A percentile compares a stretch with the other conserved stretches of the same genome.
Conservation (phyloP, 1,139 yeast species). For the Zygoascus hellenicus region DNA sequence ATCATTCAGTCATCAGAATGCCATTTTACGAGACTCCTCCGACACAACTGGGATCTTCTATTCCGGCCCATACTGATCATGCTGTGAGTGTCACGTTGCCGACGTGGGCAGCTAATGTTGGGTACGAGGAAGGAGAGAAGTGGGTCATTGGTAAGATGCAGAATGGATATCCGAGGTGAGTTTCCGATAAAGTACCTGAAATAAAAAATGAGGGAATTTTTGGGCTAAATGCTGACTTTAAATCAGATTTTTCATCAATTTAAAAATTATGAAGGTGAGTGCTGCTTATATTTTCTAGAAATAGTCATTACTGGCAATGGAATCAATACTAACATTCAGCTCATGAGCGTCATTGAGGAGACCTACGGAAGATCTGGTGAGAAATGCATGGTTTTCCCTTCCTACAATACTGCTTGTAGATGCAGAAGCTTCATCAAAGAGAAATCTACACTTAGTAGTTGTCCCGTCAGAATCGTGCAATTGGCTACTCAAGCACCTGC, state of each 20-base stretch:
- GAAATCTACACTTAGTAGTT: slow-evolving; percentile 29
- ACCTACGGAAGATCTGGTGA: slow-evolving; percentile 79
- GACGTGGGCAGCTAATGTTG: slow-evolving; percentile 89
- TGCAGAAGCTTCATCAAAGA: slow-evolving; percentile 69
- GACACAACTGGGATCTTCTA: slow-evolving; percentile 66
- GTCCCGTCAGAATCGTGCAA: slow-evolving; percentile 65
- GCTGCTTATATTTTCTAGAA: background rate
- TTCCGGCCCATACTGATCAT: slow-evolving; percentile 83
- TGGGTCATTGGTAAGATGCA: slow-evolving; percentile 78
- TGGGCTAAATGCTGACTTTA: slow-evolving; percentile 8
- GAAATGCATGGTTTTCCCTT: slow-evolving; percentile 66
- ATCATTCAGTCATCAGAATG: slow-evolving; percentile 13
- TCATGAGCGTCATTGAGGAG: slow-evolving; percentile 28
- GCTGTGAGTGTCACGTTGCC: slow-evolving; percentile 94
- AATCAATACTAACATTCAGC: slow-evolving; percentile 11
- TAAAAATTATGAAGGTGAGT: slow-evolving; percentile 58
- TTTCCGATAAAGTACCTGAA: background rate
- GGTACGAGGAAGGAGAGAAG: slow-evolving; percentile 82
- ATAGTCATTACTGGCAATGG: background rate
- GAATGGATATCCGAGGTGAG: slow-evolving; percentile 70
- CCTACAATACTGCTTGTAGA: slow-evolving; percentile 71
- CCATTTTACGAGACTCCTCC: slow-evolving; percentile 31
- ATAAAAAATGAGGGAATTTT: background rate
- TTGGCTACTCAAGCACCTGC: slow-evolving; percentile 67
- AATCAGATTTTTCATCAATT: slow-evolving; percentile 72